A percentile compares a stretch with the other conserved stretches of the same genome.
phyloP scores from a whole-genome alignment of 2,329 filamentous ascomycete genomes.

The Xylaria sp. region DNA sequence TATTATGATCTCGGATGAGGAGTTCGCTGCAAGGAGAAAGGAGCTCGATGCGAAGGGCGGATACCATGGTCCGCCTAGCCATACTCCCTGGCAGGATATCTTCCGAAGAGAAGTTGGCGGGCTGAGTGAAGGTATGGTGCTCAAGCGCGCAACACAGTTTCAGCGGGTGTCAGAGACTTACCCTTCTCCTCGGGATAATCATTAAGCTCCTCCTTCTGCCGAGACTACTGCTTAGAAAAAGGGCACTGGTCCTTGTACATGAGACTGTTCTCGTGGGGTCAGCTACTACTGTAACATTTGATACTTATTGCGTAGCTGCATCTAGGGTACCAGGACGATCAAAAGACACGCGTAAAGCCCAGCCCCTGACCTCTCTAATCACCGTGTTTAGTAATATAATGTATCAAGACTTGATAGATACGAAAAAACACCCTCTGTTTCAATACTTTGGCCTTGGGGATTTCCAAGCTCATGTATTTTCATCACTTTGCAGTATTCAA shows the following conservation, averaged over 20 bases:
- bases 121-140: conserved; percentile 59
- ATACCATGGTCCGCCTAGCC: conserved; percentile 54
- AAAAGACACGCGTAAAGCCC: neutral
- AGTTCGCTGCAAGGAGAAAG: conserved; percentile 54
- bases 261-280: neutral
- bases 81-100: conserved; percentile 63
- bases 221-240: neutral
- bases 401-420: neutral
- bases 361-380: no score
- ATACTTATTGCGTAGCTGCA: neutral
- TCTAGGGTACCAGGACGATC: neutral
- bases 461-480: neutral
- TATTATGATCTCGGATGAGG: conserved; percentile 56
- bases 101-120: conserved; percentile 59
- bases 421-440: neutral
- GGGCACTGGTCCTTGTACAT: neutral
- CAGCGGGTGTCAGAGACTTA: conserved; percentile 58
- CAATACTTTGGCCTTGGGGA: accelerated
- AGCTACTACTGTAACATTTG: neutral
- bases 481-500: no score
- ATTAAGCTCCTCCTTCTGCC: conserved; percentile 43
- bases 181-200: conserved; percentile 57
- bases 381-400: neutral
- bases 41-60: conserved; percentile 53
- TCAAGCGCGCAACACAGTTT: conserved; percentile 58